Percentiles rank a stretch among this genome's conserved stretches.
phyloP scores from a whole-genome alignment of 2,329 filamentous ascomycete genomes.

The Myriangium duriaei region DNA sequence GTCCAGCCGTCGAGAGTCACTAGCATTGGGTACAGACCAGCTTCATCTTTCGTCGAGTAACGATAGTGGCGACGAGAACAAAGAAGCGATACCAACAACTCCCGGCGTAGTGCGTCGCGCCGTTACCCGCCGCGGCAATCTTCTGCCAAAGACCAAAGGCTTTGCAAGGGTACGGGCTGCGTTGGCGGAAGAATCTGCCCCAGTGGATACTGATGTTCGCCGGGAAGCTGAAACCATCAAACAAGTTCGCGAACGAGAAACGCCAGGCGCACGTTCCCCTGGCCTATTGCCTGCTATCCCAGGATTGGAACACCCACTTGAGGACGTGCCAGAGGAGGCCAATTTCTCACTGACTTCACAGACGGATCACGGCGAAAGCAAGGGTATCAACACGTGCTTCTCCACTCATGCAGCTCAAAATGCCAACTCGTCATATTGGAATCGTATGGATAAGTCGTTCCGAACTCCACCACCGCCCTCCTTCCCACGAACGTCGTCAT shows the following conservation, averaged over 20 bases:
- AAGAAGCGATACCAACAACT: constrained; percentile 37
- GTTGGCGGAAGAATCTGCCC: constrained; percentile 74
- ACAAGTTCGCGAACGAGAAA: constrained; percentile 83
- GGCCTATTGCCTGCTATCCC: constrained; percentile 45
- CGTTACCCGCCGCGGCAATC: constrained; percentile 77
- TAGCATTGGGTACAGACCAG: constrained; percentile 82
- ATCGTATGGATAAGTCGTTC: constrained; percentile 59
- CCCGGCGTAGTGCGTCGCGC: constrained; percentile 68
- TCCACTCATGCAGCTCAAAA: constrained; percentile 51
- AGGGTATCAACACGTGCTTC: constrained; percentile 51
- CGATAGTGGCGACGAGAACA: constrained; percentile 61
- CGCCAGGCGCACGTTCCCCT: constrained; percentile 50
- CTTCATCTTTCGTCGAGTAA: constrained; percentile 67
- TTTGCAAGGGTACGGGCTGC: constrained; percentile 89
- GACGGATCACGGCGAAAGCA: constrained; percentile 21
- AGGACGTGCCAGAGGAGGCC: constrained; percentile 57
- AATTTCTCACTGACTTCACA: constrained; percentile 41
- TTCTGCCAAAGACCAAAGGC: constrained; percentile 89
- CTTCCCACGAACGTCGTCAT: constrained; percentile 43
- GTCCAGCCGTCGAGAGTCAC: constrained; percentile 59
- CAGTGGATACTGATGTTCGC: constrained; percentile 75
- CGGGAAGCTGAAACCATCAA: constrained; percentile 92
- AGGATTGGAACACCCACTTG: constrained; percentile 45
- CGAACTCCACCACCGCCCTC: constrained; percentile 49
- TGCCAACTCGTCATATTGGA: constrained; percentile 69